A percentile compares a stretch with the other conserved stretches of the same genome.
These are phyloP conservation scores for Podila horticola DNA, from an alignment of 192 early-diverging fungal species.

Conservation along the genomic window DNA sequence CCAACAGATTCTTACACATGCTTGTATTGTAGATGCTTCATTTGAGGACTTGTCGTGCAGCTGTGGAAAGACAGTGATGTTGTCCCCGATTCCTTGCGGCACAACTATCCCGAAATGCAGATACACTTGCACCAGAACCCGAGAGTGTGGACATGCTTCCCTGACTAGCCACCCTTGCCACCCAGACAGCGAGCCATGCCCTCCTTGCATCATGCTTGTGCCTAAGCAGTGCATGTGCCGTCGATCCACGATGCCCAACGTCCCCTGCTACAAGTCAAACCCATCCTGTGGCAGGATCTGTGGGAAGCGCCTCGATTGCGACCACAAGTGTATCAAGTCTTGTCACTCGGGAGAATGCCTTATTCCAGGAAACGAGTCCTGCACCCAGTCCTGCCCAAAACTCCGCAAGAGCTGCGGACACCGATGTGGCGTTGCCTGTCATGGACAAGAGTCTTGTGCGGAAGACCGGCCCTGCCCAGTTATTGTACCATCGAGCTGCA, in stretches of 20 bases:
- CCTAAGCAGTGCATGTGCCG: constrained; percentile 81
- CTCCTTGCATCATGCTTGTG: constrained; percentile 90
- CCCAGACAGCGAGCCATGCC: constrained; percentile 82
- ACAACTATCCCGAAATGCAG: constrained; percentile 79
- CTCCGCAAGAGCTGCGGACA: constrained; percentile 86
- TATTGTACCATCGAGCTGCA: constrained; percentile 70
- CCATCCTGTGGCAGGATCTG: constrained; percentile 82
- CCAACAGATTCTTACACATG: background rate
- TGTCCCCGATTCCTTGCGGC: constrained; percentile 90
- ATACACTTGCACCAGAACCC: constrained; percentile 75
- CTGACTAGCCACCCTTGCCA: constrained; percentile 87
- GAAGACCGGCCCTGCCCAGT: constrained; percentile 78
- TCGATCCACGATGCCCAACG: constrained; percentile 75
- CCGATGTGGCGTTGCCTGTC: constrained; percentile 78
- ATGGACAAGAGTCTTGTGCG: constrained; percentile 78
- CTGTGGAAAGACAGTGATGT: constrained; percentile 83
- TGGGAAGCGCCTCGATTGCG: constrained; percentile 63
- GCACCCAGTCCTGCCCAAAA: constrained; percentile 78
- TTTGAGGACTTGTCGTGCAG: constrained; percentile 88
- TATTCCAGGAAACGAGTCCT: constrained; percentile 53
- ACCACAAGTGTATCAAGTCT: constrained; percentile 82
- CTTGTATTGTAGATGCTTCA: constrained; percentile 60
- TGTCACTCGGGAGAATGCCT: constrained; percentile 87
- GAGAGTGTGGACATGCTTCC: constrained; percentile 84
- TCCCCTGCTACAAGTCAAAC: constrained; percentile 82